Conservation (phyloP, 345 rosid species). For the Euphorbia pulcherrima region DNA sequence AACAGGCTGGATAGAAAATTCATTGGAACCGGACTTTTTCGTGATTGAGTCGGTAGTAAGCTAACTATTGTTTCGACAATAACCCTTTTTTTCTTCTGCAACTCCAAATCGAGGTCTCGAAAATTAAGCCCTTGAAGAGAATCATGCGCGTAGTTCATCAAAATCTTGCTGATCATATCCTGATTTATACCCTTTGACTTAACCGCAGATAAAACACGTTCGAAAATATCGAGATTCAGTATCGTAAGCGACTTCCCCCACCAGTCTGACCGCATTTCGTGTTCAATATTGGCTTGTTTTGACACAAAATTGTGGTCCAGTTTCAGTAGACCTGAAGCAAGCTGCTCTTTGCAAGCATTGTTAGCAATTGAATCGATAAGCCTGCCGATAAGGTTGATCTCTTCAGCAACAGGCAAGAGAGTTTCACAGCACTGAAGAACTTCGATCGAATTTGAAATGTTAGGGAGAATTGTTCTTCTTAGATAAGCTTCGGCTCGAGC, state of each 20-base stretch:
- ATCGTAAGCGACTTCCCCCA: slow-evolving; percentile 83
- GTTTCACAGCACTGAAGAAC: slow-evolving; percentile 77
- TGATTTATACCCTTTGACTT: slow-evolving; percentile 90
- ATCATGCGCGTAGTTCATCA: slow-evolving; percentile 73
- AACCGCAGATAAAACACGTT: slow-evolving; percentile 69
- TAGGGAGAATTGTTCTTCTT: slow-evolving; percentile 60
- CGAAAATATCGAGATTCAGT: slow-evolving; percentile 76
- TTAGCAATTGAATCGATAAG: slow-evolving; percentile 68
- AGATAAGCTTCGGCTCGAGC: slow-evolving; percentile 59
- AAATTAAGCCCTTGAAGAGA: slow-evolving; percentile 67
- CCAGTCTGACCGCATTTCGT: slow-evolving; percentile 80
- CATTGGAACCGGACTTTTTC: slow-evolving; percentile 84
- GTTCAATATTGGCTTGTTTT: slow-evolving; percentile 44
- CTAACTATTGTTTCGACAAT: slow-evolving; percentile 70
- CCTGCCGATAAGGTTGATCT: slow-evolving; percentile 60
- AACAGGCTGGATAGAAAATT: slow-evolving; percentile 86
- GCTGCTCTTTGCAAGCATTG: slow-evolving; percentile 94
- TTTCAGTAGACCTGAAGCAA: slow-evolving; percentile 82
- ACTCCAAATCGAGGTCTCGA: slow-evolving; percentile 62
- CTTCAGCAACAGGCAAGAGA: slow-evolving; percentile 71
- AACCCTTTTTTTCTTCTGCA: slow-evolving; percentile 71
- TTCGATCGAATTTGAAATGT: slow-evolving; percentile 59
- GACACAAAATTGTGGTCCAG: slow-evolving; percentile 68
- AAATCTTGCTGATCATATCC: slow-evolving; percentile 87
- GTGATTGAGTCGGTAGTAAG: slow-evolving; percentile 81